Conservation (phyloP, 495 filamentous ascomycete genomes). For the Talaromyces ruber region DNA sequence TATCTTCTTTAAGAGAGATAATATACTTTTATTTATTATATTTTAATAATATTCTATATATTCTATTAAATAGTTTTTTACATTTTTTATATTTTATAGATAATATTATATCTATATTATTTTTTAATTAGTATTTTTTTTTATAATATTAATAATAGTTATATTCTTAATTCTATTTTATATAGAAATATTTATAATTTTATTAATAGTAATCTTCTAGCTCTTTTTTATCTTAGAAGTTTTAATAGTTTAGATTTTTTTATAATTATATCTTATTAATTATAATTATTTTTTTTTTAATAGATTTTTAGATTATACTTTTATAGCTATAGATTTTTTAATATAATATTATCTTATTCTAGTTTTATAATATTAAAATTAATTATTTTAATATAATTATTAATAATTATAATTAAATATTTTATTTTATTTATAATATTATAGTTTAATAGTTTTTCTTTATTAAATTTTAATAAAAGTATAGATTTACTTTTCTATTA, state of each 20-base stretch:
- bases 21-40: conserved; percentile 5
- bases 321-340: conserved; percentile 4
- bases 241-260: background rate
- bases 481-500: background rate
- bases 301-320: conserved; percentile 9
- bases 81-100: conserved; percentile 2
- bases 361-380: conserved; percentile 4
- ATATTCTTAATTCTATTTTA: background rate
- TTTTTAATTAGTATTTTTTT: background rate
- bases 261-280: background rate
- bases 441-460: background rate
- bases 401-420: conserved; percentile 1
- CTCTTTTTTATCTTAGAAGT: background rate
- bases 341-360: conserved; percentile 10
- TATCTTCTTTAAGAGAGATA: conserved; percentile 8
- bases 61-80: conserved; percentile 7
- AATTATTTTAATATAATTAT: background rate
- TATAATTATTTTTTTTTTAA: conserved; percentile 2
- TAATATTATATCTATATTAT: background rate
- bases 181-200: background rate
- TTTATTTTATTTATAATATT: background rate
- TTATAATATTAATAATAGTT: background rate
- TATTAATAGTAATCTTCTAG: background rate
- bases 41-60: conserved; percentile 4
- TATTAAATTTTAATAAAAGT: background rate